Evolutionary conservation across 805 yeast species (phyloP).

Genomic region (Kodamaea leandrae): DNA sequence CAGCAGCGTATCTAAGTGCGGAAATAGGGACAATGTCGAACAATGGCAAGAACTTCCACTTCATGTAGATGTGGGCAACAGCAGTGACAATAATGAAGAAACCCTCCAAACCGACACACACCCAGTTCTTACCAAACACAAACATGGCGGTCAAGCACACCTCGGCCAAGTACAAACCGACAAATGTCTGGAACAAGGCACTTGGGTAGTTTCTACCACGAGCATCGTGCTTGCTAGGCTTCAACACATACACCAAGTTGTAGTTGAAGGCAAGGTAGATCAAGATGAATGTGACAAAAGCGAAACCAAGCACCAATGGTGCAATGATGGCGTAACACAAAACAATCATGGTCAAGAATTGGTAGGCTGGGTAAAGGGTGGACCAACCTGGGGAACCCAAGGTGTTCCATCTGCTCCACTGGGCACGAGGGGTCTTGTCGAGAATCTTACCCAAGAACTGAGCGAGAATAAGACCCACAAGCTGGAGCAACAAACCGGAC

Average conservation of each 20-base stretch:
- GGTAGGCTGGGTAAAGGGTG: conserved; percentile 72
- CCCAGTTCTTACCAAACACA: conserved; percentile 78
- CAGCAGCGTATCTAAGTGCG: conserved; percentile 49
- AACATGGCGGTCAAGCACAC: conserved; percentile 67
- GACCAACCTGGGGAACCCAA: conserved; percentile 78
- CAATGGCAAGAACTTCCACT: conserved; percentile 58
- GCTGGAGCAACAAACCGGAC: conserved; percentile 21
- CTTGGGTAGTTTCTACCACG: conserved; percentile 74
- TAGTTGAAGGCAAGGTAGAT: conserved; percentile 63
- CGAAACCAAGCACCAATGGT: conserved; percentile 67
- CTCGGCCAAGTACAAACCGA: conserved; percentile 69
- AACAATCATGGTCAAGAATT: conserved; percentile 69
- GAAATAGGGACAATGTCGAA: conserved; percentile 70
- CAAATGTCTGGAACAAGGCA: conserved; percentile 70
- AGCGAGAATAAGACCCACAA: conserved; percentile 61
- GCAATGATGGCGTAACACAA: conserved; percentile 76
- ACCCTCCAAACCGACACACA: conserved; percentile 67
- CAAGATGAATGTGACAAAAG: conserved; percentile 55
- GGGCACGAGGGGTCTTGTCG: conserved; percentile 88
- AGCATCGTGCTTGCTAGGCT: conserved; percentile 53
- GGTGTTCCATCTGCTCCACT: conserved; percentile 73
- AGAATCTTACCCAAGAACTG: conserved; percentile 67
- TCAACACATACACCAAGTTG: conserved; percentile 60
- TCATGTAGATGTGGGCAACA: conserved; percentile 55
- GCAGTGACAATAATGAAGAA: conserved; percentile 59